These are phyloP conservation scores for Neonectria punicea DNA, from an alignment of 2,329 filamentous ascomycete genomes.

Conservation along the genomic window DNA sequence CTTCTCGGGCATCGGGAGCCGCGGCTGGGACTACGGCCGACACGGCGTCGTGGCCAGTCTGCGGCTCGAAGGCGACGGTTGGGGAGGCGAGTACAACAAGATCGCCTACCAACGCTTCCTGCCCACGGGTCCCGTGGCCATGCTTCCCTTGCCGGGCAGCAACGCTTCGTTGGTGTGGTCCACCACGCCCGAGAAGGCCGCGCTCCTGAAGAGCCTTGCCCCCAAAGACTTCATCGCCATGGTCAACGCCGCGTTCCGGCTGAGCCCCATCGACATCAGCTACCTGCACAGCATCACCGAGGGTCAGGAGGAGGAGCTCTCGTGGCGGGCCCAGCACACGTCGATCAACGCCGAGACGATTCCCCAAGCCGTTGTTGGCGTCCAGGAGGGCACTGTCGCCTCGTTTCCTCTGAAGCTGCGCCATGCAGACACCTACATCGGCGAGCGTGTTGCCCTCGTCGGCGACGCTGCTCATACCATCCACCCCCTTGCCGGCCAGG, in stretches of 20 bases:
- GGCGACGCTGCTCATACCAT: slow-evolving; percentile 96
- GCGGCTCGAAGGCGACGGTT: slow-evolving; percentile 71
- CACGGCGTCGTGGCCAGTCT: slow-evolving; percentile 94
- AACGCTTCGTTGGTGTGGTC: slow-evolving; percentile 93
- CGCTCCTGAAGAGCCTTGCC: slow-evolving; percentile 79
- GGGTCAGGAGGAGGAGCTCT: slow-evolving; percentile 77
- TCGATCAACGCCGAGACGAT: slow-evolving; percentile 61
- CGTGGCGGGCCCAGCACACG: slow-evolving; percentile 85
- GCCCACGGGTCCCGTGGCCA: slow-evolving; percentile 88
- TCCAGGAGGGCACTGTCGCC: slow-evolving; percentile 84
- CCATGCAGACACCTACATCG: slow-evolving; percentile 93
- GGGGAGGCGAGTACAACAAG: slow-evolving; percentile 66
- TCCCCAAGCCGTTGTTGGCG: slow-evolving; percentile 73
- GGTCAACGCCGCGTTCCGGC: slow-evolving; percentile 93
- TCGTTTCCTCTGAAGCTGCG: slow-evolving; percentile 92
- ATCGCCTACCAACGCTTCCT: slow-evolving; percentile 96
- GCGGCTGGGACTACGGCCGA: slow-evolving; percentile 92
- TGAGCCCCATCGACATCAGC: slow-evolving; percentile 80
- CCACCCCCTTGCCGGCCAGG: slow-evolving; percentile 94
- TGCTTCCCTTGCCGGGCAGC: slow-evolving; percentile 88
- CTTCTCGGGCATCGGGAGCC: slow-evolving; percentile 86
- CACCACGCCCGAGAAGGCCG: slow-evolving; percentile 83
- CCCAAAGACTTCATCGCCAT: slow-evolving; percentile 81
- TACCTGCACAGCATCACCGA: slow-evolving; percentile 77
- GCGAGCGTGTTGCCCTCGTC: slow-evolving; percentile 88